Base-by-base conservation (phyloP, 179 eudicot species). In the Sideroxylon spinosum region DNA sequence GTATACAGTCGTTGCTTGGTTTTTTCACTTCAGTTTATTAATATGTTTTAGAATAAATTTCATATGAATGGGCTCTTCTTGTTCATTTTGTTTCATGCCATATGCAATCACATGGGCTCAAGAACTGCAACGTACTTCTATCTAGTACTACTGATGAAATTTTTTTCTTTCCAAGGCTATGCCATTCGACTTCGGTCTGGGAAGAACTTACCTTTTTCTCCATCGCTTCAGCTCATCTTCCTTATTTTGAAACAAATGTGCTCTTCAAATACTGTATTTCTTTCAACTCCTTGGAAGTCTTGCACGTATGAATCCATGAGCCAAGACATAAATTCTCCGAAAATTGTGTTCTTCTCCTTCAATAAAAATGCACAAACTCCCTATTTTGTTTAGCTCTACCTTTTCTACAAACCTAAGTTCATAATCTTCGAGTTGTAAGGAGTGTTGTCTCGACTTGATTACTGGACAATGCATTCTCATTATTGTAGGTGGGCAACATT, bases 1-100 rank as follows among this genome's bases (percentile, higher is more conserved):
- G 99, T 95, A 91, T 17, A 93, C 53, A 65, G 6, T n/a, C 25
- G 57, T 22, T 57, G 7, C 66, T 26, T 70, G 29, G 68, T 65
- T 57, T 75, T 48, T 59, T n/a, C 32, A 49, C 25, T 75, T n/a
- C 68, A 37, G 20, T 68, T 11, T 44, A 65, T 4, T 52, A 29
- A 9, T 50, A 9, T 16, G 22, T 63, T 63, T 6, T 6, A 11
- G 28, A 26, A 67, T 53, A 55, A 28, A n/a, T 67, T 48, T 67
- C 49, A 0, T 66, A 67, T 32, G 32, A 60, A 20, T 20, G 53
- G 57, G 57, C 70, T 75, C 9, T 13, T 29, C 49, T 19, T 76
- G 32, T 19, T 49, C 9, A 23, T 17, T 60, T 11, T 2, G 12
- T 76, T 23, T 32, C 29, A 32, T 76, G 64, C 64, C 8, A 37